Conservation (phyloP, 305 asterid species). For the Coffea humblotiana region DNA sequence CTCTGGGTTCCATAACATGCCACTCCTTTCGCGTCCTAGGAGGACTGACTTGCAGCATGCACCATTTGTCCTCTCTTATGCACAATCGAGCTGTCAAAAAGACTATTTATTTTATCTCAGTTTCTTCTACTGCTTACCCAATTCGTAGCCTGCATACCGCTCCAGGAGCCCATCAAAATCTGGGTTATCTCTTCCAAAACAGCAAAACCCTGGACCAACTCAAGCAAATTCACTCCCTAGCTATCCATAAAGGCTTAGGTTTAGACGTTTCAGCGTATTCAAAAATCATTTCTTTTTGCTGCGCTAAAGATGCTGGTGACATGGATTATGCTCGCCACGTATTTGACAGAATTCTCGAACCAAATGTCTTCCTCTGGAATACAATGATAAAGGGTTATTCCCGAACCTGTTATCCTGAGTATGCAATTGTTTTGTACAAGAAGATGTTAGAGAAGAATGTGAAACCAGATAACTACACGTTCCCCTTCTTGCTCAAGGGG, state of each 20-base stretch:
- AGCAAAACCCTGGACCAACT: constrained; percentile 31
- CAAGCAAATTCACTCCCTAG: constrained; percentile 24
- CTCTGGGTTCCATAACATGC: neutral
- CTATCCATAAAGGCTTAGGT: constrained; percentile 19
- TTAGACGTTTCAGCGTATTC: constrained; percentile 16
- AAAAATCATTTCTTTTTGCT: constrained; percentile 22
- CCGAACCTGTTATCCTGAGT: constrained; percentile 9
- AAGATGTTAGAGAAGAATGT: constrained; percentile 28
- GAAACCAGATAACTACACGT: constrained; percentile 33
- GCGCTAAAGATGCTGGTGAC: constrained; percentile 15
- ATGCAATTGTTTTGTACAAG: constrained; percentile 22
- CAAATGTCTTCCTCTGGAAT: constrained; percentile 32
- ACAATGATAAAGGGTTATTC: constrained; percentile 35
- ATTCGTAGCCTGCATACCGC: constrained; percentile 8
- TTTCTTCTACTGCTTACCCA: constrained; percentile 8
- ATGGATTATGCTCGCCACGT: constrained; percentile 25
- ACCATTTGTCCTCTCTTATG: neutral
- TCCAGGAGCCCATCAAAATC: constrained; percentile 12
- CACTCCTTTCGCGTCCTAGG: neutral
- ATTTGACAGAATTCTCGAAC: constrained; percentile 34
- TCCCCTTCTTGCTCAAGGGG: constrained; percentile 37
- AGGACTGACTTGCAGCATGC: neutral
- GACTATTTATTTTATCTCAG: neutral
- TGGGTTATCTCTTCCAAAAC: neutral
- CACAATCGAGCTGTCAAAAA: constrained; percentile 1